These are phyloP conservation scores for Clitopilus hobsonii DNA, from an alignment of 768 basidiomycete genomes.

Conservation along the genomic window DNA sequence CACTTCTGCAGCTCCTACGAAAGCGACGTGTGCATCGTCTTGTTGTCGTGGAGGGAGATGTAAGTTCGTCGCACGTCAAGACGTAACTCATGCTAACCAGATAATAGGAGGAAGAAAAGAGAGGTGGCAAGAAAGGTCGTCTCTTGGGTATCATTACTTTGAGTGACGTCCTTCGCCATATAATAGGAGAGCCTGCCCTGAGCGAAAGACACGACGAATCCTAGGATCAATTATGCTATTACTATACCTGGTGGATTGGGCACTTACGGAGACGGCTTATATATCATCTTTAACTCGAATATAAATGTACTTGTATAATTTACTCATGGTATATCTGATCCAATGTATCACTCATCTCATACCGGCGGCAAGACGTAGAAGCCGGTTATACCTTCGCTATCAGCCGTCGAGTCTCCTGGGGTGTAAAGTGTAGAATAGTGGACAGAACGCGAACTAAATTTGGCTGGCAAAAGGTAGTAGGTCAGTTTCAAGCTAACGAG, in stretches of 20 bases:
- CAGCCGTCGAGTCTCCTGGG: not conserved
- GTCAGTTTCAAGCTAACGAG: not conserved
- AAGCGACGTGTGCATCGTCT: slow-evolving; percentile 91
- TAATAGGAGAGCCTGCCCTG: slow-evolving; percentile 64
- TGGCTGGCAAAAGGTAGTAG: slow-evolving; percentile 42
- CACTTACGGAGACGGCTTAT: too few species aligned
- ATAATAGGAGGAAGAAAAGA: slow-evolving; percentile 70
- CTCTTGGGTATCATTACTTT: slow-evolving; percentile 85
- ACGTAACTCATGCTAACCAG: not conserved
- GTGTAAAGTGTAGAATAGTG: slow-evolving; percentile 1
- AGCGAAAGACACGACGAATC: slow-evolving; percentile 35
- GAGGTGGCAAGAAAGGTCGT: slow-evolving; percentile 78
- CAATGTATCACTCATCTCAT: too few species aligned
- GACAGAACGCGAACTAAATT: slow-evolving; percentile 28
- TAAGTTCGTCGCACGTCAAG: slow-evolving; percentile 23
- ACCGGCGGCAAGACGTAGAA: not conserved
- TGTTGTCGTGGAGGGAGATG: slow-evolving; percentile 93
- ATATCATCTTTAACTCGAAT: not conserved
- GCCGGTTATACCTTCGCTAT: slow-evolving; percentile 1
- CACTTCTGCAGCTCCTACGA: slow-evolving; percentile 86
- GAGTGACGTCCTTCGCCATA: slow-evolving; percentile 82
- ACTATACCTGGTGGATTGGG: not conserved
- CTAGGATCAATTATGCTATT: not conserved
- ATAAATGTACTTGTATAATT: not conserved
- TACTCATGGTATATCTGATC: too few species aligned